Percentiles rank a stretch among this genome's conserved stretches.
phyloP scores from a whole-genome alignment of 1,284 basidiomycete species.

The Leccinum pachyderme region DNA sequence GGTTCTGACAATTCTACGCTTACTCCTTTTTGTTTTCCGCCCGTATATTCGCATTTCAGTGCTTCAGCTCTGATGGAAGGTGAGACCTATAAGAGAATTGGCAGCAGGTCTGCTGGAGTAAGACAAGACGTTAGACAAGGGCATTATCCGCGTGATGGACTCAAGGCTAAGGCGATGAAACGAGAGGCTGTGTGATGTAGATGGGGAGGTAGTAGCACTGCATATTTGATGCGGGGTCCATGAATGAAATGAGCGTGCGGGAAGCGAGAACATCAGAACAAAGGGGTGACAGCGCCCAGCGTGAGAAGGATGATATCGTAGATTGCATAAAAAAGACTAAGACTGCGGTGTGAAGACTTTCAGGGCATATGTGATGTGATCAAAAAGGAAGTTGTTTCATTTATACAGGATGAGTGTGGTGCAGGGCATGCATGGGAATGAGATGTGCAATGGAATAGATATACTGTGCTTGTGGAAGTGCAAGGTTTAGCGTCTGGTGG shows the following conservation, averaged over 20 bases:
- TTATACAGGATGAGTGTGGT: conserved; percentile 19
- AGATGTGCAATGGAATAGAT: conserved; percentile 25
- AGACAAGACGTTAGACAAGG: background rate
- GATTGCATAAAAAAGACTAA: conserved; percentile 15
- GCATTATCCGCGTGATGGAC: background rate
- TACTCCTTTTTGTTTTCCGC: background rate
- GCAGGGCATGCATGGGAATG: conserved; percentile 25
- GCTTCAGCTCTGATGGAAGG: background rate
- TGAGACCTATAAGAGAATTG: background rate
- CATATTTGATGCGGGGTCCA: conserved; percentile 17
- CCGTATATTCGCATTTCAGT: background rate
- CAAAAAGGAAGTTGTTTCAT: conserved; percentile 13
- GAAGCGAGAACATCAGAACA: background rate
- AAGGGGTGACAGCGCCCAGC: background rate
- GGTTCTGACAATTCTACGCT: too few relatives aligned
- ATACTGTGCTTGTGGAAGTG: conserved; percentile 13
- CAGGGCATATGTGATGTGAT: conserved; percentile 15
- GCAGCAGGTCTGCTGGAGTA: background rate
- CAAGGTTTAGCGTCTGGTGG: conserved; percentile 8
- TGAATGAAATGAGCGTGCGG: conserved; percentile 21
- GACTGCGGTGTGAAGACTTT: background rate
- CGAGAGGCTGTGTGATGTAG: background rate
- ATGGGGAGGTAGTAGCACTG: conserved; percentile 11
- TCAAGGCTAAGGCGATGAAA: conserved; percentile 14
- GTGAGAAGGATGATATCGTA: conserved; percentile 16